Conservation (phyloP, 208 protist species). For the Trypanosoma melophagium region DNA sequence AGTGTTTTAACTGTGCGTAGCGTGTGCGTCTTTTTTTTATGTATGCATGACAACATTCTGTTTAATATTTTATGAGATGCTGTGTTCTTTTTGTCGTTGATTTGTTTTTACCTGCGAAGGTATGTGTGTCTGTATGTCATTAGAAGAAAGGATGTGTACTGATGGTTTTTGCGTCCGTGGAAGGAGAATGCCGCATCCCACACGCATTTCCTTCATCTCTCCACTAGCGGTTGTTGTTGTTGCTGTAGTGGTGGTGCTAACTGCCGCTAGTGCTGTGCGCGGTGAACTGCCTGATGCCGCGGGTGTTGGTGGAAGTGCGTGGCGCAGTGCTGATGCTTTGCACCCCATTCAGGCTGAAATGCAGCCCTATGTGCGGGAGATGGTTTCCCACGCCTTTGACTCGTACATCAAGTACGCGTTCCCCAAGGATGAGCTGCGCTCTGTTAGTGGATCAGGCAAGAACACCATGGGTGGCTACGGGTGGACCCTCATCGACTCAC, state of each 20-base stretch:
- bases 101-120: too few relatives aligned
- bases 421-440: constrained; percentile 84
- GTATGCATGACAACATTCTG: too few relatives aligned
- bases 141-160: too few relatives aligned
- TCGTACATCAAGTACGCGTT: constrained; percentile 88
- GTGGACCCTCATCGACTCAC: constrained; percentile 81
- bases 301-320: background rate
- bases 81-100: too few relatives aligned
- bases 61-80: too few relatives aligned
- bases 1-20: too few relatives aligned
- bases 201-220: too few relatives aligned
- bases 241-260: too few relatives aligned
- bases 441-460: constrained; percentile 51
- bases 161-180: too few relatives aligned
- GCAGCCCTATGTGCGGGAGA: constrained; percentile 58
- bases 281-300: background rate
- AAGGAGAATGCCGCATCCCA: too few relatives aligned
- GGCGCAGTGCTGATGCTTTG: constrained; percentile 16
- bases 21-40: background rate
- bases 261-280: background rate
- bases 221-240: too few relatives aligned
- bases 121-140: too few relatives aligned
- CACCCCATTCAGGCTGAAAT: constrained; percentile 49
- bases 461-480: constrained; percentile 54
- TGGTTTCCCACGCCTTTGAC: constrained; percentile 86